phyloP scores from a whole-genome alignment of 306 rosid genomes.

The Cicer bijugum region DNA sequence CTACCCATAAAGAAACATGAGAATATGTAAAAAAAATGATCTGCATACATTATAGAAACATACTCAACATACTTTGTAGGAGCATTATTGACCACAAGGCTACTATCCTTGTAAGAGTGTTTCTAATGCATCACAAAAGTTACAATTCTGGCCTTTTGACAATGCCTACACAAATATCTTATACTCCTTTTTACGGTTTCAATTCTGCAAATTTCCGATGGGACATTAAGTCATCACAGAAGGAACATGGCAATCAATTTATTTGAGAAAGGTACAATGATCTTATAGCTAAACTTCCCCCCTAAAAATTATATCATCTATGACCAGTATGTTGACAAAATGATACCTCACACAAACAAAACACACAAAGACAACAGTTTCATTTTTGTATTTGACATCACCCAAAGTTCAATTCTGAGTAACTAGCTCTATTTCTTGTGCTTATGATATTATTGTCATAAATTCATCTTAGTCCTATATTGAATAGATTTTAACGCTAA shows the following conservation, averaged over 20 bases:
- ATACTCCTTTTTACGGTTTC: not conserved
- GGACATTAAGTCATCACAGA: slow-evolving; percentile 5
- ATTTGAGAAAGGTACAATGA: slow-evolving; percentile 1
- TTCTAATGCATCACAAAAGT: slow-evolving; percentile 26
- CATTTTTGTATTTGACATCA: not conserved
- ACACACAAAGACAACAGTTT: not conserved
- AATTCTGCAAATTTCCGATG: not conserved
- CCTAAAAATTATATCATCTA: not conserved
- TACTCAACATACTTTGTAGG: slow-evolving; percentile 21
- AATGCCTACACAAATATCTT: not conserved
- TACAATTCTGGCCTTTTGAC: slow-evolving; percentile 3
- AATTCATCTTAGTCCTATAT: not conserved
- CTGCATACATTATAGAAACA: slow-evolving; percentile 8
- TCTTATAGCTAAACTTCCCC: slow-evolving; percentile 12
- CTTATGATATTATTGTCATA: not conserved
- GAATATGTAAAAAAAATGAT: not conserved
- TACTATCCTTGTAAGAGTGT: slow-evolving; percentile 23
- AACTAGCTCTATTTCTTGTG: not conserved
- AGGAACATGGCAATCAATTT: slow-evolving; percentile 14
- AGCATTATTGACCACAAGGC: slow-evolving; percentile 14
- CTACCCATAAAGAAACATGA: slow-evolving; percentile 24
- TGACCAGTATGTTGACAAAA: not conserved
- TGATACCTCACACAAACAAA: not conserved
- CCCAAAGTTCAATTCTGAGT: slow-evolving; percentile 13
- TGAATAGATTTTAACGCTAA: not conserved